Conservation (phyloP, 208 protist species). For the Kentomonas sorsogonicus region DNA sequence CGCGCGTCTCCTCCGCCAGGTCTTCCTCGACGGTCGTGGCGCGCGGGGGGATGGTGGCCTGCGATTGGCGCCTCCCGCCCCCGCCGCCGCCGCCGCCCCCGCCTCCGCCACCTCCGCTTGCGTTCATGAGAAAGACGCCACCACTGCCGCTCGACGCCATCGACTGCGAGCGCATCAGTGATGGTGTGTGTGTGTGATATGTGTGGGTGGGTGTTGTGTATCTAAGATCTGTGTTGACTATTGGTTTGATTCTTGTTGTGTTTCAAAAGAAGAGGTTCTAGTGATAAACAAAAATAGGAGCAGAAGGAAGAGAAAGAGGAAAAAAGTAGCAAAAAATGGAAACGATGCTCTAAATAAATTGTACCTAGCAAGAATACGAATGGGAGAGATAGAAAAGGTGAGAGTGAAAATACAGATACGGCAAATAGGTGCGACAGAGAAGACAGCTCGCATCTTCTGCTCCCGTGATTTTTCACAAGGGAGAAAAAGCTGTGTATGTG, state of each 20-base stretch:
- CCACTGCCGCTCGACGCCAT: background rate
- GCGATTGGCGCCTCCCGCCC: background rate
- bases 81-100: background rate
- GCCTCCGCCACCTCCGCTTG: background rate
- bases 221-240: no score
- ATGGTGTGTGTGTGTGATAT: background rate
- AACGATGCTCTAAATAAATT: background rate
- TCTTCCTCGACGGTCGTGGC: conserved; percentile 18
- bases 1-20: conserved; percentile 15
- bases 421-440: no score
- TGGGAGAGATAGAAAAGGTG: background rate
- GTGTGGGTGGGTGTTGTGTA: background rate
- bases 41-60: conserved; percentile 1
- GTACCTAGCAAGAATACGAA: background rate
- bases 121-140: no score
- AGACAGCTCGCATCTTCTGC: no score
- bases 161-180: background rate
- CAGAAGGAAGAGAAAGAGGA: background rate
- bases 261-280: no score
- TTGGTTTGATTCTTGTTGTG: no score
- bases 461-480: no score
- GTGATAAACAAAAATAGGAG: background rate
- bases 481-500: no score
- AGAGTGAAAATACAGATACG: background rate
- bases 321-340: background rate